These are phyloP conservation scores for Diaporthe vexans DNA, from an alignment of 2,329 filamentous ascomycete genomes.

Conservation along the genomic window DNA sequence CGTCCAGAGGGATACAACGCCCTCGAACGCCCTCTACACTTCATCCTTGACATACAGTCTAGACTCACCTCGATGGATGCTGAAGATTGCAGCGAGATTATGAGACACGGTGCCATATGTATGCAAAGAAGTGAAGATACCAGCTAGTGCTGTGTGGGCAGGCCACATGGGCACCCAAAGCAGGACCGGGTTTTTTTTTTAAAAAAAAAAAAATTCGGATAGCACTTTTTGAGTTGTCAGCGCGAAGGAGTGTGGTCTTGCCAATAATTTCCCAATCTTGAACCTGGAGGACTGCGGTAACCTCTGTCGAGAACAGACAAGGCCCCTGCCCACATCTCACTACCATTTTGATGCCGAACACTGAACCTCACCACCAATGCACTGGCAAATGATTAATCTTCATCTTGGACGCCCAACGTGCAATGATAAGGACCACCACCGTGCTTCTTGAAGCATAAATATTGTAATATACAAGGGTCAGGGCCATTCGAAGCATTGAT, in stretches of 20 bases:
- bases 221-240: neutral
- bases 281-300: neutral
- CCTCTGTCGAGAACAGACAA: neutral
- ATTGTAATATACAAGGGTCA: neutral
- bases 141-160: too few species aligned
- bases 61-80: too few species aligned
- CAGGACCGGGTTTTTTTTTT: neutral
- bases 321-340: neutral
- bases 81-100: too few species aligned
- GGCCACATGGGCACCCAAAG: neutral
- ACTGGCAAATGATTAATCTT: neutral
- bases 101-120: neutral
- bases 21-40: neutral
- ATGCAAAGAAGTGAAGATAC: neutral
- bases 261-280: neutral
- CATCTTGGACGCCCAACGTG: neutral
- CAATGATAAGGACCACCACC: neutral
- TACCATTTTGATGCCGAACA: neutral
- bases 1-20: neutral
- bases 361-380: neutral
- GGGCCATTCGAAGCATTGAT: neutral
- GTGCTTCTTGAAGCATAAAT: neutral
- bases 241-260: neutral
- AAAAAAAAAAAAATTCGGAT: too few species aligned
- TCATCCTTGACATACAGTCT: too few species aligned